Evolutionary conservation across 345 rosid genomes (phyloP), one percentile per base, ranked within the genome.

Genomic region (Dovyalis caffra): DNA sequence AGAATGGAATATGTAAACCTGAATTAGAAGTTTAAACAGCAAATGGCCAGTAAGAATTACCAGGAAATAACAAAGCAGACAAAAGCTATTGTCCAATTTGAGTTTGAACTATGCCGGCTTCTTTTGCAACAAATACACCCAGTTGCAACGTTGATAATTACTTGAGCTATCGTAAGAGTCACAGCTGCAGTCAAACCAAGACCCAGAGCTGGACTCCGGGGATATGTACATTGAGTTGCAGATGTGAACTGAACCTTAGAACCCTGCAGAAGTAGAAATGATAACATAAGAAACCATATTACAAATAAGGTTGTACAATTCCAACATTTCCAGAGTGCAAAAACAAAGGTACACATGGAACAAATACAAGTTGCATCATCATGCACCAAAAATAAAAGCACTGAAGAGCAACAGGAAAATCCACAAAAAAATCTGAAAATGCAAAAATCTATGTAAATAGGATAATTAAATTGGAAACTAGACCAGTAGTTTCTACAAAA

Each of bases 91-190:
- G 83, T 84, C 94, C 96, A 88, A 72, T 89, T 84, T 66, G 89
- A 81, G 77, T 82, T 85, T 21, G 93, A 87, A 74, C 87, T 84
- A 67, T 79, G 64, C 12, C 84, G 85, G 69, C 82, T 80, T 82
- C 86, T 86, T 82, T 78, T 83, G 88, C 97, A 92, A 83, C 97
- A 95, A 76, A 91, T 37, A 78, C 99, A 92, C 20, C 99, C 93
- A 26, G 85, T 87, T 61, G 91, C 85, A 14, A 83, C 80, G 49
- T 86, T 92, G 2, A 81, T 83, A 35, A 86, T 79, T 28, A 92
- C 78, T 82, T 92, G 95, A 68, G 97, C 92, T 68, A 90, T 65
- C 85, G 89, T 16, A 66, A 95, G 91, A 26, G 88, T 76, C 47
- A 83, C 66, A 12, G 98, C 93, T 16, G 99, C 84, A 66, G 90